Conservation (phyloP, 139 green algal species). For the Picochlorum sp. region DNA sequence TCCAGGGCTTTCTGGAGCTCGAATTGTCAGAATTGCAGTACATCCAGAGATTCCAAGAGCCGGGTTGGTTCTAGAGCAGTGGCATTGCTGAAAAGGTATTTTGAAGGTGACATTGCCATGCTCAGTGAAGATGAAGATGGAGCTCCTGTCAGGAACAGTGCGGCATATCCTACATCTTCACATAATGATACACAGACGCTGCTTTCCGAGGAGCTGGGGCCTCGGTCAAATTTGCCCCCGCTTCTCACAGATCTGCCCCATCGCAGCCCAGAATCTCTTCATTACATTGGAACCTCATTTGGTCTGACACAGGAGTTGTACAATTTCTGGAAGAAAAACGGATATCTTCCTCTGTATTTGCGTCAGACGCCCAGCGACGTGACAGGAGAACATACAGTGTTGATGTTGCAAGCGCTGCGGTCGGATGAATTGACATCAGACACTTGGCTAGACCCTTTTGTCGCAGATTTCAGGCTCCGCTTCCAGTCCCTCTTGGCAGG, state of each 20-base stretch:
- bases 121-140: conserved; percentile 18
- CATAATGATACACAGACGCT: conserved; percentile 23
- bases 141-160: not conserved
- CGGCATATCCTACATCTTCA: not conserved
- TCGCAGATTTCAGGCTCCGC: conserved; percentile 64
- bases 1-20: conserved; percentile 74
- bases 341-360: conserved; percentile 85
- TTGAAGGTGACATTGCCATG: conserved; percentile 50
- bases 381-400: conserved; percentile 86
- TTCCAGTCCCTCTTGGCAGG: conserved; percentile 40
- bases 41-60: conserved; percentile 81
- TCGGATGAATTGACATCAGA: conserved; percentile 52
- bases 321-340: conserved; percentile 80
- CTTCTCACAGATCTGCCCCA: conserved; percentile 77
- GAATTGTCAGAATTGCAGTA: conserved; percentile 91
- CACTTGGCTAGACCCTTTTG: conserved; percentile 68
- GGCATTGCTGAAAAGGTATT: conserved; percentile 58
- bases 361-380: conserved; percentile 76
- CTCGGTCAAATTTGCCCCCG: conserved; percentile 70
- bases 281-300: conserved; percentile 91
- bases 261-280: conserved; percentile 68
- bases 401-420: conserved; percentile 75
- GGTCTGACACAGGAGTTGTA: conserved; percentile 86
- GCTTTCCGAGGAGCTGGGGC: conserved; percentile 67
- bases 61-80: conserved; percentile 58